A percentile compares a stretch with the other conserved stretches of the same genome.
Evolutionary conservation across 306 rosid genomes (phyloP).

Genomic region (Glycine latifolia): DNA sequence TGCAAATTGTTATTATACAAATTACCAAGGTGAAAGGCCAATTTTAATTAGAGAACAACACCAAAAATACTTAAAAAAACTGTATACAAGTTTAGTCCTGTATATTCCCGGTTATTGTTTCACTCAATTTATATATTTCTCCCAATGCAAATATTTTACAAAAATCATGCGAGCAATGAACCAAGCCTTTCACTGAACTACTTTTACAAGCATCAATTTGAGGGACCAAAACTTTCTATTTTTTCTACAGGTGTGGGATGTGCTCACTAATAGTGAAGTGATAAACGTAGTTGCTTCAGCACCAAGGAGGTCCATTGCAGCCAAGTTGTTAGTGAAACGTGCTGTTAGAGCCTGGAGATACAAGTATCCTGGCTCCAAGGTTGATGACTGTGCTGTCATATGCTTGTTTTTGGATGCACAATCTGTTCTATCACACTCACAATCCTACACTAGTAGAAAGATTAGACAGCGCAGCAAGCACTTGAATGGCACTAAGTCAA

Average conservation of each 20-base stretch:
- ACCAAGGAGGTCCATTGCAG: constrained; percentile 67
- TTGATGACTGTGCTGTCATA: constrained; percentile 81
- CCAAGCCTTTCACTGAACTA: constrained; percentile 8
- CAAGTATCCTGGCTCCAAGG: constrained; percentile 65
- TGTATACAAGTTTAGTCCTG: background rate
- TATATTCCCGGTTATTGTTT: background rate
- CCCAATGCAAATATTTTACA: background rate
- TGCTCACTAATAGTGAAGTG: constrained; percentile 74
- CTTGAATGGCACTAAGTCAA: constrained; percentile 37
- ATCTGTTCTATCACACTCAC: constrained; percentile 40
- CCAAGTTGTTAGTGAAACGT: constrained; percentile 64
- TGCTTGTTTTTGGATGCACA: constrained; percentile 69
- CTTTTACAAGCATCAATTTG: constrained; percentile 11
- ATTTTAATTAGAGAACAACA: no score
- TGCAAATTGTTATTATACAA: no score
- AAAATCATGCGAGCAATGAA: constrained; percentile 11
- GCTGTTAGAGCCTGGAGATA: constrained; percentile 75
- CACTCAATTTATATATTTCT: constrained; percentile 19
- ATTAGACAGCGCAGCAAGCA: constrained; percentile 40
- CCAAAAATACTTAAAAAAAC: no score
- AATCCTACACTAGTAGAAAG: background rate
- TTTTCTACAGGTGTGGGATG: constrained; percentile 86
- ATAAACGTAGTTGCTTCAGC: constrained; percentile 78
- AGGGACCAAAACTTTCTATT: background rate
- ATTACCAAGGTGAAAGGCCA: no score